Conservation (phyloP, 169 alveolate species). For the Plasmodium inui region DNA sequence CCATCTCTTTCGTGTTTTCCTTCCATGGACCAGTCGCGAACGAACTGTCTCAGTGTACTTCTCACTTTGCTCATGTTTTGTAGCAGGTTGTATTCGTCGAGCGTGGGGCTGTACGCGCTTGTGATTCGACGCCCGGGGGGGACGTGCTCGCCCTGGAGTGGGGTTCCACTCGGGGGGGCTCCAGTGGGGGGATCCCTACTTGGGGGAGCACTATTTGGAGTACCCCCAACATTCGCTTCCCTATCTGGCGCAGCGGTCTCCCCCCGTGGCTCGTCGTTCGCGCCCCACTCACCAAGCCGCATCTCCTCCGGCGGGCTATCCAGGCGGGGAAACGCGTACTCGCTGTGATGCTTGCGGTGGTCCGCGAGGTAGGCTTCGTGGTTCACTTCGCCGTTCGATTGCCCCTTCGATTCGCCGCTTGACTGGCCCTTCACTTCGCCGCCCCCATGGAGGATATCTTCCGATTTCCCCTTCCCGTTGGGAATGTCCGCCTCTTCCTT, state of each 20-base stretch:
- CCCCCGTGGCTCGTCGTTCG: background rate
- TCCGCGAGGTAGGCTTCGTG: background rate
- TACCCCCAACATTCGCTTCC: background rate
- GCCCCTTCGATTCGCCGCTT: no score
- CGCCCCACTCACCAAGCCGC: background rate
- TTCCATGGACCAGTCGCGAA: slow-evolving; percentile 95
- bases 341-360: background rate
- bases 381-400: no score
- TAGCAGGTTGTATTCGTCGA: slow-evolving; percentile 38
- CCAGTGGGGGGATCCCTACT: background rate
- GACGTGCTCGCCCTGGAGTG: slow-evolving; percentile 13
- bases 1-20: slow-evolving; percentile 95
- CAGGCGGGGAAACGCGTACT: background rate
- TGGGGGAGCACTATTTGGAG: background rate
- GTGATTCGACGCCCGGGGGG: slow-evolving; percentile 55
- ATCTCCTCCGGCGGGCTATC: background rate
- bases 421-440: no score
- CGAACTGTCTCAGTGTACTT: slow-evolving; percentile 94
- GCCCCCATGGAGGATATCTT: background rate
- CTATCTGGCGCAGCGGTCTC: background rate
- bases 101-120: slow-evolving; percentile 18
- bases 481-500: background rate
- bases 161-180: background rate
- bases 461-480: background rate
- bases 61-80: slow-evolving; percentile 85